Evolutionary conservation across 345 rosid genomes (phyloP).

Genomic region (Acer negundo): DNA sequence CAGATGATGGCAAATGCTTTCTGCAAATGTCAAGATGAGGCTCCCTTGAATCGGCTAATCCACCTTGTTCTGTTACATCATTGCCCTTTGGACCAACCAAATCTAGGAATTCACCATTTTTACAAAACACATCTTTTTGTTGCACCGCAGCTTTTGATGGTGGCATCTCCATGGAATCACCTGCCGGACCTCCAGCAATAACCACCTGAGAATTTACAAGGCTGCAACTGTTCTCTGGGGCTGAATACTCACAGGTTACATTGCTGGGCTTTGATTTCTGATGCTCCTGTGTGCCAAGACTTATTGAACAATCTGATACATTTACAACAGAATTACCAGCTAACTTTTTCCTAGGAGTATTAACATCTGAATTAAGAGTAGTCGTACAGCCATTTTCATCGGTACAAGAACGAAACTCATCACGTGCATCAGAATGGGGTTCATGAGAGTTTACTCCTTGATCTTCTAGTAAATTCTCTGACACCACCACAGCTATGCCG

Average conservation of each 20-base stretch:
- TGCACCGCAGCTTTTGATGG: constrained; percentile 41
- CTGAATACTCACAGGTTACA: constrained; percentile 43
- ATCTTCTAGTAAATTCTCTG: constrained; percentile 32
- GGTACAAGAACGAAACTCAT: constrained; percentile 29
- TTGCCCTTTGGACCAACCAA: constrained; percentile 36
- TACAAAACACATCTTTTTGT: constrained; percentile 33
- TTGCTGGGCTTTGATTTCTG: constrained; percentile 33
- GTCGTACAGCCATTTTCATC: constrained; percentile 41
- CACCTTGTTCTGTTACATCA: constrained; percentile 30
- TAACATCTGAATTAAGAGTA: constrained; percentile 35
- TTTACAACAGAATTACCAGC: constrained; percentile 39
- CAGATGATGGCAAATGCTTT: constrained; percentile 39
- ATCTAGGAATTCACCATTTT: constrained; percentile 33
- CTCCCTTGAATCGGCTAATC: constrained; percentile 40
- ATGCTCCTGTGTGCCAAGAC: constrained; percentile 32
- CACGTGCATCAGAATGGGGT: constrained; percentile 38
- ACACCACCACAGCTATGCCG: constrained; percentile 27
- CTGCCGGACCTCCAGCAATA: constrained; percentile 29
- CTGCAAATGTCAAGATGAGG: constrained; percentile 34
- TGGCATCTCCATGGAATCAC: constrained; percentile 46
- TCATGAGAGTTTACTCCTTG: constrained; percentile 31
- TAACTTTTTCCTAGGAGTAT: constrained; percentile 39
- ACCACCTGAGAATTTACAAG: constrained; percentile 35
- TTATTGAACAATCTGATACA: constrained; percentile 39
- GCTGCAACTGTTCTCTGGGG: constrained; percentile 32